Base-by-base conservation (phyloP, 306 rosid species). In the Casuarina cunninghamiana region DNA sequence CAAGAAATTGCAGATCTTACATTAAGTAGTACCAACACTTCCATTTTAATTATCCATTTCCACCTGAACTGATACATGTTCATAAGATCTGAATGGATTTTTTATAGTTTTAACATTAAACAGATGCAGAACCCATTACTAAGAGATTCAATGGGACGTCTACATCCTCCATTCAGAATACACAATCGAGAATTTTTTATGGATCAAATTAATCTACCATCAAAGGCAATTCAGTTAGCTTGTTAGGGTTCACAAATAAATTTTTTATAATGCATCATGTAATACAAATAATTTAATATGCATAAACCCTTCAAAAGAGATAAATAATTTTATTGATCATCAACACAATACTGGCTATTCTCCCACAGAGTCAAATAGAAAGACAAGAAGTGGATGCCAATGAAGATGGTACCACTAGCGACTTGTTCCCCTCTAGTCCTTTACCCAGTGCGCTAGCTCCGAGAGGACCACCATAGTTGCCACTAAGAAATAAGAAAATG, bases 401-500 rank as follows among this genome's bases (percentile, higher is more conserved):
- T 26, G 61, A 75, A 72, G 21, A 48, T 38, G 2, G 74, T 88
- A 95, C 99, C 97, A 88, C 85, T 77, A 95, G n/a, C 63, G 97
- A 91, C 81, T 93, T 95, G 93, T 95, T 95, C 69, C 90, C 84
- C 82, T 95, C 97, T 77, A 95, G 89, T 85, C 96, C 99, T 83
- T 89, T 93, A 80, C 97, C 90, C 78, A 95, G 89, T 77, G 97
- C 96, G 86, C 91, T 95, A 84, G 90, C 96, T 83, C 99, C 99
- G 91, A 95, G 82, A 39, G 99, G 91, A 75, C 97, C 99, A 71
- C 99, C 99, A 84, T 95, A 95, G 83, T 95, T 95, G 87, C 97
- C 97, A 87, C 99, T 95, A 68, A 86, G 71, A 74, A 87, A 80
- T 15, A 86, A 79, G 49, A 48, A 26, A 73, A 65, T 61, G 66